These are phyloP conservation scores for Nicotiana sylvestris DNA, from an alignment of 257 asterid species.

Conservation along the genomic window DNA sequence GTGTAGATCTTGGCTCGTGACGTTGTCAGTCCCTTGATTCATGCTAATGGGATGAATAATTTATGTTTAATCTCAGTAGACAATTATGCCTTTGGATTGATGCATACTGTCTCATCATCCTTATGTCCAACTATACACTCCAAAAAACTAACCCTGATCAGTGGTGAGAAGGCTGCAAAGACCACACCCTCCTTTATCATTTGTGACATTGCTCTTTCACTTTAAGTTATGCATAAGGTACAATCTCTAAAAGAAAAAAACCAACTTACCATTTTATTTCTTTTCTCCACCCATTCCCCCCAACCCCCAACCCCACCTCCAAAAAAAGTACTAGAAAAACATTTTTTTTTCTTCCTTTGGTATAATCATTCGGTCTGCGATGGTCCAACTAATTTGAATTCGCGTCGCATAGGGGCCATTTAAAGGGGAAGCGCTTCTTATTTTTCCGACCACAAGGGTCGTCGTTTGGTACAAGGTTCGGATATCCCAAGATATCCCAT, in stretches of 20 bases:
- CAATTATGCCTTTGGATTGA: conserved; percentile 13
- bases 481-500: too few species aligned
- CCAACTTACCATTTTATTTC: not conserved
- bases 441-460: too few species aligned
- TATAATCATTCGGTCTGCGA: not conserved
- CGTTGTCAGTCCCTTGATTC: conserved; percentile 11
- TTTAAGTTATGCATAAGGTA: not conserved
- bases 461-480: too few species aligned
- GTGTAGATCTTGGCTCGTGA: conserved; percentile 21
- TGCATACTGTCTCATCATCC: conserved; percentile 11
- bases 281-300: not conserved
- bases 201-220: not conserved
- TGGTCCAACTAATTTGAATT: not conserved
- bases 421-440: not conserved
- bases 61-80: not conserved
- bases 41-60: conserved; percentile 5
- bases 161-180: not conserved
- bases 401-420: not conserved
- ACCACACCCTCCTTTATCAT: not conserved
- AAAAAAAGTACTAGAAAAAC: not conserved
- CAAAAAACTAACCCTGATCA: not conserved
- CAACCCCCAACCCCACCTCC: too few species aligned
- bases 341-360: not conserved
- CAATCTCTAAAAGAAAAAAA: not conserved
- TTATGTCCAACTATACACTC: conserved; percentile 9